Evolutionary conservation across 106 monocot species (phyloP).

Genomic region (Posidonia australis): DNA sequence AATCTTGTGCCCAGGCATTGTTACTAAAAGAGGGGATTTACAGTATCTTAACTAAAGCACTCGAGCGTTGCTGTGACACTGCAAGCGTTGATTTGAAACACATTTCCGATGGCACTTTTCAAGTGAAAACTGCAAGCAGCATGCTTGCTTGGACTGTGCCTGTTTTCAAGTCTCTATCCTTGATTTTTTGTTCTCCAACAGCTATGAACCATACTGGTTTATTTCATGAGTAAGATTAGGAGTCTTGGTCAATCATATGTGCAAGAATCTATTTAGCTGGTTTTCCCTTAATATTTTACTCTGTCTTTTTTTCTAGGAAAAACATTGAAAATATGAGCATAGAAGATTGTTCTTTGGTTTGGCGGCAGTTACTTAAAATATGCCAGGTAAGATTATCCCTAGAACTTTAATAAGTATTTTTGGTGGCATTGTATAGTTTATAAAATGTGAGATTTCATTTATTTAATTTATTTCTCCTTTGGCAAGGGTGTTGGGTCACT

Average conservation of each 20-base stretch:
- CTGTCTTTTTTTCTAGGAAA: conserved; percentile 15
- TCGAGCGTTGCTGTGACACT: conserved; percentile 32
- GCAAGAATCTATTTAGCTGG: background rate
- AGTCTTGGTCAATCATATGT: background rate
- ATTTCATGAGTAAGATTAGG: conserved; percentile 35
- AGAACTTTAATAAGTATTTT: background rate
- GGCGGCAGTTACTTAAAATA: conserved; percentile 42
- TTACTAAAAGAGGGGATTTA: conserved; percentile 41
- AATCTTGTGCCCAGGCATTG: conserved; percentile 33
- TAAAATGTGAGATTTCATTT: no score
- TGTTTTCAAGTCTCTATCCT: conserved; percentile 55
- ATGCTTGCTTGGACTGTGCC: conserved; percentile 47
- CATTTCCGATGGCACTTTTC: conserved; percentile 21
- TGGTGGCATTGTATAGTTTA: background rate
- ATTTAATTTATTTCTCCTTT: no score
- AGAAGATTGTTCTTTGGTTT: conserved; percentile 32
- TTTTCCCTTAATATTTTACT: no score
- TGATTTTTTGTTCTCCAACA: conserved; percentile 39
- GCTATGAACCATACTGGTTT: conserved; percentile 6
- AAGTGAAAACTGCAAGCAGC: conserved; percentile 18
- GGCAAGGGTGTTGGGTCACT: no score
- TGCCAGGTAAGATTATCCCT: conserved; percentile 46
- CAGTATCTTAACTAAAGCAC: conserved; percentile 30
- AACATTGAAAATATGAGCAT: conserved; percentile 22
- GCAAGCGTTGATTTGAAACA: conserved; percentile 27